Evolutionary conservation across 495 filamentous ascomycete genomes (phyloP), one percentile per base, ranked within the genome.

Genomic region (Penicillium waksmanii): DNA sequence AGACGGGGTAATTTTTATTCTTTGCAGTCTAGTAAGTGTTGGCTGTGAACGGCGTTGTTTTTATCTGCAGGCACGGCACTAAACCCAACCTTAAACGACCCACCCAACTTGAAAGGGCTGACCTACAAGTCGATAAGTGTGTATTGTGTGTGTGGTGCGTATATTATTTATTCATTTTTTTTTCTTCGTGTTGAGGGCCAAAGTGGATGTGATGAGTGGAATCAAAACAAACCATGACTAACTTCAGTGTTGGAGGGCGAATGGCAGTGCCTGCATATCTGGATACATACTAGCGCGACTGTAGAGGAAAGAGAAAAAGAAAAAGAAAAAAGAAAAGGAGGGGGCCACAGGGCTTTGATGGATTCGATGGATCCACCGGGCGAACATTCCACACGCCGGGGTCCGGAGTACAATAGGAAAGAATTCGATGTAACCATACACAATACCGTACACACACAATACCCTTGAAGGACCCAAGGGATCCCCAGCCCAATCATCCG

Each of bases 31-130:
- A 44, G n/a, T 43, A 10, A 44, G 27, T 36, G 49, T 35, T 51
- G 53, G 51, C 35, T 60, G 53, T 40, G 53, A 64, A 51, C 55
- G 60, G 60, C 51, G 58, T 53, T 27, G 19, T 21, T 51, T 49
- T 48, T 49, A 62, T 69, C 64, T 70, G 65, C 67, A 65, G 60
- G 60, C 62, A 66, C 65, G 51, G 44, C 66, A 65, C 66, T 71
- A 66, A 65, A 59, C 49, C 25, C 61, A 69, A 71, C 66, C 66
- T 71, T 71, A 69, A 66, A 60, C 47, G 57, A 61, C 54, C 57
- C 60, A 60, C 27, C 27, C 27, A 31, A 31, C 54, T 38, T 35
- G 31, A 23, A 36, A 58, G 48, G 33, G 48, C 10, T 50, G 23
- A 43, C 55, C 44, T 25, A 23, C 19, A 48, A 27, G 23, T 27